Conservation (phyloP, 805 yeast species). For the Lipomyces kockii region DNA sequence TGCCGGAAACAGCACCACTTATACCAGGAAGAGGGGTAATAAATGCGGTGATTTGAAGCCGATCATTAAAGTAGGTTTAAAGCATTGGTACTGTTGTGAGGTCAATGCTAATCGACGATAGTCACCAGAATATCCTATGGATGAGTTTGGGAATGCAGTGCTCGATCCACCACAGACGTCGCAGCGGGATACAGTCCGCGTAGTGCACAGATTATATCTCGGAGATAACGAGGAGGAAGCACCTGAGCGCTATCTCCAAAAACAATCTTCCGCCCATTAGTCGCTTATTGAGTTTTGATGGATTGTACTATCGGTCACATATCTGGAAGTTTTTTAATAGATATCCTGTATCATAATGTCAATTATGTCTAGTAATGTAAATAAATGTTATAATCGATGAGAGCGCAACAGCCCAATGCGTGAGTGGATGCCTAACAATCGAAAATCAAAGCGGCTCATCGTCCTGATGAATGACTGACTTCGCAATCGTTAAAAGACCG, state of each 20-base stretch:
- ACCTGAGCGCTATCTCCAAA: slow-evolving; percentile 29
- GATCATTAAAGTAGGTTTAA: slow-evolving; percentile 24
- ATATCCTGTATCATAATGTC: neutral
- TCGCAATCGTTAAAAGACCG: slow-evolving; percentile 8
- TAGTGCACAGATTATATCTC: slow-evolving; percentile 24
- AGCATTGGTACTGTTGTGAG: neutral
- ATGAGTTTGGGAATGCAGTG: slow-evolving; percentile 31
- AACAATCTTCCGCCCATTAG: neutral
- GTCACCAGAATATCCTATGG: slow-evolving; percentile 8
- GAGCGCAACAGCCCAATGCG: neutral
- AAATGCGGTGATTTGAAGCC: slow-evolving; percentile 11
- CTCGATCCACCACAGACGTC: neutral
- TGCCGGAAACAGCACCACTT: slow-evolving; percentile 2
- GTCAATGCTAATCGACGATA: neutral
- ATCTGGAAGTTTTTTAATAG: neutral
- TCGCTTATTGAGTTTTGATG: neutral
- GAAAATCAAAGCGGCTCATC: too few species aligned
- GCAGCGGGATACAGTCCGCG: slow-evolving; percentile 24
- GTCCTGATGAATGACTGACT: too few species aligned
- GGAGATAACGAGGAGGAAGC: slow-evolving; percentile 33
- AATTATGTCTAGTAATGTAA: neutral
- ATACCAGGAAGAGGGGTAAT: neutral
- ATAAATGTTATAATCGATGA: neutral
- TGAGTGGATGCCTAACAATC: too few species aligned
- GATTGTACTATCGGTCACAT: neutral